phyloP scores from a whole-genome alignment of 2,329 filamentous ascomycete species.

The Trichocomaceae sp. region DNA sequence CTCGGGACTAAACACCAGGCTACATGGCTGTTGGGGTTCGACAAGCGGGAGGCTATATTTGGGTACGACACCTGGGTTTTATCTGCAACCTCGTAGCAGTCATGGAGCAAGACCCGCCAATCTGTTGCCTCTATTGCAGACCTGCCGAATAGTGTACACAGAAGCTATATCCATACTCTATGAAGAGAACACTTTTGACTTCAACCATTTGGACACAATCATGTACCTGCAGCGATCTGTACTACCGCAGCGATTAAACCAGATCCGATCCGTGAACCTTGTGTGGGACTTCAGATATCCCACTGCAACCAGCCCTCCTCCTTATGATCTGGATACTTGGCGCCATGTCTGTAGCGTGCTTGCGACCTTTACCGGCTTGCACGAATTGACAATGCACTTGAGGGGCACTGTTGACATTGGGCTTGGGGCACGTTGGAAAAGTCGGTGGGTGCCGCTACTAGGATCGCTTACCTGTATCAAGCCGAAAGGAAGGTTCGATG shows the following conservation, averaged over 20 bases:
- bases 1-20: background rate
- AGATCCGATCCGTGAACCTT: background rate
- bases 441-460: background rate
- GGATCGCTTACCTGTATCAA: background rate
- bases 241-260: background rate
- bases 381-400: background rate
- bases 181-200: background rate
- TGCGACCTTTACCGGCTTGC: background rate
- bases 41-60: background rate
- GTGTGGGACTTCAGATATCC: background rate
- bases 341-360: background rate
- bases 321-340: background rate
- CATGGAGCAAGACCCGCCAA: background rate
- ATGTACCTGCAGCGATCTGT: background rate
- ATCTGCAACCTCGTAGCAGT: background rate
- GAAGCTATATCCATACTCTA: background rate
- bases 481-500: background rate
- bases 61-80: background rate
- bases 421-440: background rate
- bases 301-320: background rate
- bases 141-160: background rate
- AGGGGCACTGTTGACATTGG: background rate
- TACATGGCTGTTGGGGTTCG: background rate
- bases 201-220: background rate
- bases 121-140: background rate